Evolutionary conservation across 2,329 filamentous ascomycete species (phyloP), one percentile per base, ranked within the genome.

Genomic region (Pseudogymnoascus sp.): DNA sequence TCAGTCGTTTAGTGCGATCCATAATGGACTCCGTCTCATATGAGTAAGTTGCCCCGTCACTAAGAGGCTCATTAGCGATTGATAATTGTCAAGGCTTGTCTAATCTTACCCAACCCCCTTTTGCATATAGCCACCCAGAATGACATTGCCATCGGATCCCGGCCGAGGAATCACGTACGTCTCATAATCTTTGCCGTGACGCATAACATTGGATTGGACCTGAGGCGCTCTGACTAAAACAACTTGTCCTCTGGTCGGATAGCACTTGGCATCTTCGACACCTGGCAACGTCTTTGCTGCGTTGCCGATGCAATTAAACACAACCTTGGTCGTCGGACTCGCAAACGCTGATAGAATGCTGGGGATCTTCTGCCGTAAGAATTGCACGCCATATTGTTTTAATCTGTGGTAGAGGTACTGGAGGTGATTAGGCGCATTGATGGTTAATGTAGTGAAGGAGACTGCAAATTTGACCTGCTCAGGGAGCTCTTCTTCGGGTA

Each of bases 91-190:
- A 14, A 6, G 22, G n/a, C n/a, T 33, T 45, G 19, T 14, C 28
- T 5, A 28, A 6, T 64, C 72, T 63, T 62, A 75, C 73, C 67
- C 67, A 7, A 66, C 65, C 19, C 73, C 70, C 60, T 74, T 74
- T 60, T 77, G 75, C 70, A 75, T 73, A 62, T 75, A 78, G 4
- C 76, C 76, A 4, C 76, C 76, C 6, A 77, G 68, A 11, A 75
- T 68, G 3, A 72, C 73, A 22, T 73, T 72, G 1, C 70, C 75
- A 7, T 76, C 73, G 0, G 76, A 76, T 6, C 67, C 67, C 0
- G 74, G 72, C 1, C 74, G 69, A 0, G 75, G 75, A 52, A 78
- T 77, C 4, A 77, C 68, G 62, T 78, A 77, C 0, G 76, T 77
- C 62, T 76, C 73, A 45, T 76, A 75, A 61, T 74, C 72, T 23